Base-by-base conservation (phyloP, 192 early-diverging fungal species). In the Chytriomyces sp. region DNA sequence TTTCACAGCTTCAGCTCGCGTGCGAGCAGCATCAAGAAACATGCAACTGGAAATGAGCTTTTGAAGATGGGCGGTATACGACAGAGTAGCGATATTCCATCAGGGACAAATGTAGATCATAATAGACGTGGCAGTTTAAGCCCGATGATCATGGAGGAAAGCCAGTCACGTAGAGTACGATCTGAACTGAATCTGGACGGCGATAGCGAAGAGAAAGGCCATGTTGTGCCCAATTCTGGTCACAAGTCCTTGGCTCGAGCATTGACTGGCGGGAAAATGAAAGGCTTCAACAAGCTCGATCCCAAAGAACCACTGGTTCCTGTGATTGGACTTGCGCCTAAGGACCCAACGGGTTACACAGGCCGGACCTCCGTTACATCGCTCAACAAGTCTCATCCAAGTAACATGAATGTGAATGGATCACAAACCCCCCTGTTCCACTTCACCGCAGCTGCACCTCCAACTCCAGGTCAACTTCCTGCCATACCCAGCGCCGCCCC, bases 361-460 rank as follows among this genome's bases (percentile, higher is more conserved):
- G 65, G 65, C 4, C 49, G 65, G 8, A 67, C 65, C 6, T 32
- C 25, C 26, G 65, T 67, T 28, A 67, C 65, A 19, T 34, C 8
- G 10, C 52, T 67, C 17, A 67, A 67, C 65, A 67, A 67, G 28
- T 39, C 19, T 22, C 5, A 67, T 54, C 49, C 49, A 33, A 55
- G 52, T 2, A 52, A 55, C 25, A 37, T 19, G 8, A 44, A 44
- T 38, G 12, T 33, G 4, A 33, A 30, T 36, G 4, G 4, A 67
- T 54, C 49, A 8, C 7, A 6, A 7, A 57, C 5, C 40, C 38
- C 26, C 5, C 25, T n/a, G 34, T 28, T 17, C 26, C 59, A 6
- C 8, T 44, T 44, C 8, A 19, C 41, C 7, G 41, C 7, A 5
- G 30, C 14, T 31, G 40, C 65, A 34, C 41, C 52, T 3, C 65